Evolutionary conservation across 768 basidiomycete genomes (phyloP).

Genomic region (Mycena olivaceomarginata): DNA sequence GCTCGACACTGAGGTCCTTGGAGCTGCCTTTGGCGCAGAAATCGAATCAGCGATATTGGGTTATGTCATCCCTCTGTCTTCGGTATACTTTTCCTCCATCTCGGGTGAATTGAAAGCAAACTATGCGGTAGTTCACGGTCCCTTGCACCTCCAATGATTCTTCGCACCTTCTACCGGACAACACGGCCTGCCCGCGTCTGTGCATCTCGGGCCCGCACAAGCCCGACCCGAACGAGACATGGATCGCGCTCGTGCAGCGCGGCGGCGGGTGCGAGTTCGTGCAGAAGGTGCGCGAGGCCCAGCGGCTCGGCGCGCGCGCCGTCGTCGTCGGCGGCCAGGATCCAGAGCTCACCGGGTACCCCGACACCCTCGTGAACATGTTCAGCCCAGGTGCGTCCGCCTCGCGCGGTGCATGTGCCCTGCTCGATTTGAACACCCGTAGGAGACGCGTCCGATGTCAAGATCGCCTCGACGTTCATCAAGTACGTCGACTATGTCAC

Average conservation of each 20-base stretch:
- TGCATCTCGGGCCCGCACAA: conserved; percentile 73
- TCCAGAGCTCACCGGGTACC: conserved; percentile 76
- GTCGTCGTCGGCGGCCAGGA: conserved; percentile 95
- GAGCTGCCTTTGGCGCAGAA: conserved; percentile 86
- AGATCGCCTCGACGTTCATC: conserved; percentile 92
- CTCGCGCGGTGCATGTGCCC: background rate
- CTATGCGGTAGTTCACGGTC: conserved; percentile 61
- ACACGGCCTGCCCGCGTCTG: conserved; percentile 82
- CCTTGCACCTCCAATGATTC: conserved; percentile 66
- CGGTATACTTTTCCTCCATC: conserved; percentile 47
- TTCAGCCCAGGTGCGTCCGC: conserved; percentile 86
- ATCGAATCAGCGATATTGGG: conserved; percentile 79
- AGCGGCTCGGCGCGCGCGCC: conserved; percentile 86
- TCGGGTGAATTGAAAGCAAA: background rate
- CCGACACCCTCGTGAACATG: conserved; percentile 92
- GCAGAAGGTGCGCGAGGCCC: conserved; percentile 87
- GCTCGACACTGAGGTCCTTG: conserved; percentile 39
- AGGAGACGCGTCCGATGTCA: conserved; percentile 92
- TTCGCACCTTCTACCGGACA: conserved; percentile 52
- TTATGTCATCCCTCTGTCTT: conserved; percentile 82
- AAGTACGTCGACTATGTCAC: conserved; percentile 87
- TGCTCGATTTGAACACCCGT: conserved; percentile 16
- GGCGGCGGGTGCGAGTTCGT: conserved; percentile 86
- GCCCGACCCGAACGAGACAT: conserved; percentile 80
- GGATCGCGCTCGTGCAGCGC: conserved; percentile 94